A percentile compares a stretch with the other conserved stretches of the same genome.
Conservation (phyloP, 2,329 filamentous ascomycete genomes). For the Stemphylium lycopersici region DNA sequence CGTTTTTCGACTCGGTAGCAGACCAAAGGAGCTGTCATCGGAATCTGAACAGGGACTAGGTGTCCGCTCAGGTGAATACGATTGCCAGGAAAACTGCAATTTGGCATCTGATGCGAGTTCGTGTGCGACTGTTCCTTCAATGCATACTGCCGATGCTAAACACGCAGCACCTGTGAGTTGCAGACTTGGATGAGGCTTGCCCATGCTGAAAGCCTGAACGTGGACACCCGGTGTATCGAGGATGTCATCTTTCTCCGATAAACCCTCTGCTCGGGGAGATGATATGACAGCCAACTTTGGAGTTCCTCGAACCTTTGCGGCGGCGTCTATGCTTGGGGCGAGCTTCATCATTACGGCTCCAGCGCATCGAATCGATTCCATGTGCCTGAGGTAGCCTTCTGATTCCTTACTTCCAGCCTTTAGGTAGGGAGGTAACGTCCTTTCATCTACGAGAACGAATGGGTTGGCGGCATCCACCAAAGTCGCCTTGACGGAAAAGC, state of each 20-base stretch:
- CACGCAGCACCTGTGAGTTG: slow-evolving; percentile 45
- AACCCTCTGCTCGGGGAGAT: slow-evolving; percentile 3
- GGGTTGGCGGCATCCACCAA: slow-evolving; percentile 69
- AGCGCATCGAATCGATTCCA: slow-evolving; percentile 63
- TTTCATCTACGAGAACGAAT: slow-evolving; percentile 63
- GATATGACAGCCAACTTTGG: slow-evolving; percentile 67
- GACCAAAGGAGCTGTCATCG: background rate
- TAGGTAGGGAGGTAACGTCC: slow-evolving; percentile 59
- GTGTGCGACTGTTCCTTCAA: slow-evolving; percentile 36
- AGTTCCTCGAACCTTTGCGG: slow-evolving; percentile 55
- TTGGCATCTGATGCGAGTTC: slow-evolving; percentile 7
- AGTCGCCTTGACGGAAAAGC: slow-evolving; percentile 56
- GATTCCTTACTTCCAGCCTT: slow-evolving; percentile 51
- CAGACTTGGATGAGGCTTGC: slow-evolving; percentile 40
- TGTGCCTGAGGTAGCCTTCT: slow-evolving; percentile 50
- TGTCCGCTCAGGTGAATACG: slow-evolving; percentile 15
- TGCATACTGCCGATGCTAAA: slow-evolving; percentile 36
- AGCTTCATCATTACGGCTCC: slow-evolving; percentile 67
- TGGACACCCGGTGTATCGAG: slow-evolving; percentile 18
- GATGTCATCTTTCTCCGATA: background rate
- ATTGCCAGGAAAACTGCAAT: slow-evolving; percentile 1
- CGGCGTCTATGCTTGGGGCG: slow-evolving; percentile 46
- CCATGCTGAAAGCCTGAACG: slow-evolving; percentile 40
- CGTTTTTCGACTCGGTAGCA: slow-evolving; percentile 7
- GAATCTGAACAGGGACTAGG: slow-evolving; percentile 16